A percentile compares a stretch with the other conserved stretches of the same genome.
Evolutionary conservation across 306 rosid genomes (phyloP).

Genomic region (Citrullus colocynthis): DNA sequence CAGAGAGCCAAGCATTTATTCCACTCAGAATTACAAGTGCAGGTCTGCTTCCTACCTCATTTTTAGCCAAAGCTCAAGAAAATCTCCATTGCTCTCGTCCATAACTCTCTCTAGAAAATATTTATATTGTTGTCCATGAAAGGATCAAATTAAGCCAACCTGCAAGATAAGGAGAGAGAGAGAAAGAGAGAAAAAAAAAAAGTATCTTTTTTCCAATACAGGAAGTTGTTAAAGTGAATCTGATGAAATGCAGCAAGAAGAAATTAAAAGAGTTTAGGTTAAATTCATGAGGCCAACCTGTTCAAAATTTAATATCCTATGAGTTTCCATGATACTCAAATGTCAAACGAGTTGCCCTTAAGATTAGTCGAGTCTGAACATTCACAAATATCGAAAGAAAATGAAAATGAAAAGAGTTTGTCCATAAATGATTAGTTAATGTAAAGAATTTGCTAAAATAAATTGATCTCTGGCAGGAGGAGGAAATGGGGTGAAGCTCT

Average conservation of each 20-base stretch:
- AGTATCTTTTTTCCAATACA: background rate
- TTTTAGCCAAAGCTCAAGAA: background rate
- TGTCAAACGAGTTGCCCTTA: no score
- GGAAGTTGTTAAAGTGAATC: background rate
- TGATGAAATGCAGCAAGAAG: background rate
- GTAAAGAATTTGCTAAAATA: background rate
- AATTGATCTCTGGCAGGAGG: background rate
- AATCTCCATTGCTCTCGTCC: background rate
- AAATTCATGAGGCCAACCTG: no score
- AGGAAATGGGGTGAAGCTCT: background rate
- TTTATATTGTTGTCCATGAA: background rate
- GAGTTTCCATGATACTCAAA: no score
- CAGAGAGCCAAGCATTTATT: conserved; percentile 1
- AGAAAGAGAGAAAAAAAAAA: background rate
- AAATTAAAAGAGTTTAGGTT: background rate
- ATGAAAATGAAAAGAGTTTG: background rate
- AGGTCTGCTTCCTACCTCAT: background rate
- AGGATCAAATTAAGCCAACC: background rate
- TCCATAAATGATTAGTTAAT: background rate
- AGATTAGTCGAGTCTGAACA: no score
- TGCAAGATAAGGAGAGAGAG: background rate
- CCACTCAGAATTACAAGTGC: background rate
- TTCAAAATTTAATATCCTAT: no score
- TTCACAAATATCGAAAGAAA: no score
- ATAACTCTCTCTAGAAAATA: background rate